These are phyloP conservation scores for Bisporella sp. DNA, from an alignment of 2,329 filamentous ascomycete species.

Conservation along the genomic window DNA sequence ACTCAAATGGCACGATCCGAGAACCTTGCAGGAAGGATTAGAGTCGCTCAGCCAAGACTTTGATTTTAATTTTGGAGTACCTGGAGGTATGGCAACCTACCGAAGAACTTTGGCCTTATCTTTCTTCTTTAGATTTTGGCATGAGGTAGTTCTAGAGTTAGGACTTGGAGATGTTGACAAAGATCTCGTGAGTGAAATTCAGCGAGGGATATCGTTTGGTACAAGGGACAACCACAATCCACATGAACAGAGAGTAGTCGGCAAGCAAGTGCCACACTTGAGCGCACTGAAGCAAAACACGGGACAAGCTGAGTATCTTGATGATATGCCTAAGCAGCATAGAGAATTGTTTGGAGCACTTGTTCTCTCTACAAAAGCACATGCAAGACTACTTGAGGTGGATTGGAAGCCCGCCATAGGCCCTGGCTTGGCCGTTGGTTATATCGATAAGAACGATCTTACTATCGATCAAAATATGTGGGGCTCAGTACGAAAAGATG, in stretches of 20 bases:
- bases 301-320: slow-evolving; percentile 89
- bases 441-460: slow-evolving; percentile 74
- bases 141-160: slow-evolving; percentile 67
- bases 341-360: slow-evolving; percentile 85
- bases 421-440: slow-evolving; percentile 64
- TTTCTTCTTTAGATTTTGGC: slow-evolving; percentile 95
- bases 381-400: slow-evolving; percentile 74
- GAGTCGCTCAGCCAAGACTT: slow-evolving; percentile 78
- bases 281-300: slow-evolving; percentile 88
- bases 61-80: slow-evolving; percentile 77
- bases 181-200: slow-evolving; percentile 74
- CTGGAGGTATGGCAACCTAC: slow-evolving; percentile 94
- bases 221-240: slow-evolving; percentile 63
- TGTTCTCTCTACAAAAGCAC: slow-evolving; percentile 78
- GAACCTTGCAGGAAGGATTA: slow-evolving; percentile 82
- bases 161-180: slow-evolving; percentile 50
- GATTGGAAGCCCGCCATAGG: slow-evolving; percentile 63
- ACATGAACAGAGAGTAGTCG: slow-evolving; percentile 74
- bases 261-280: slow-evolving; percentile 75
- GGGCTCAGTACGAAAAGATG: slow-evolving; percentile 66
- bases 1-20: slow-evolving; percentile 68
- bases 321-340: slow-evolving; percentile 78
- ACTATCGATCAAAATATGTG: slow-evolving; percentile 79
- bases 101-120: slow-evolving; percentile 79
- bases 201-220: slow-evolving; percentile 75